Conservation (phyloP, 352 stramenopile genomes). For the Thalassiosira exigua region DNA sequence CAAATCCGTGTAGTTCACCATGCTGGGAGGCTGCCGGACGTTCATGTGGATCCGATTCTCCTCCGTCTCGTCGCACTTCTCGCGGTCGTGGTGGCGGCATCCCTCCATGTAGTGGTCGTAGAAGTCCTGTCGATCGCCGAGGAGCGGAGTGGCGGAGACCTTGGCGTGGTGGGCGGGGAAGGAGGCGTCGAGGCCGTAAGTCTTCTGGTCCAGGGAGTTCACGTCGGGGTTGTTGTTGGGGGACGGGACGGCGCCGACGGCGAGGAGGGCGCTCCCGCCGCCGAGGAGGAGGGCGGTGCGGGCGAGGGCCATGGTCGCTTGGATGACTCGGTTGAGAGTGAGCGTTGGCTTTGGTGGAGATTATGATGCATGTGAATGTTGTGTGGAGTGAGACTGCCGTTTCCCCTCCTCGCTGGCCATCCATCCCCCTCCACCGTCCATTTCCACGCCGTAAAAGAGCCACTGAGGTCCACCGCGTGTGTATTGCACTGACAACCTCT, state of each 20-base stretch:
- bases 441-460: too few relatives aligned
- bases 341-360: too few relatives aligned
- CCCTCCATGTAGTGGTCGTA: slow-evolving; percentile 78
- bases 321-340: too few relatives aligned
- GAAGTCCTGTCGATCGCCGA: slow-evolving; percentile 55
- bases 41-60: slow-evolving; percentile 71
- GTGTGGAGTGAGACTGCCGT: too few relatives aligned
- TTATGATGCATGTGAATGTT: too few relatives aligned
- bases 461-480: too few relatives aligned
- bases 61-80: slow-evolving; percentile 65
- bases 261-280: neutral
- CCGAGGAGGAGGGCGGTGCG: neutral
- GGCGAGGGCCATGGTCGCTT: neutral
- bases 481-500: too few relatives aligned
- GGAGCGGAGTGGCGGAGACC: slow-evolving; percentile 4
- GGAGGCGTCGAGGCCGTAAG: slow-evolving; percentile 75
- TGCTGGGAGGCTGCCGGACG: slow-evolving; percentile 63
- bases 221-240: slow-evolving; percentile 18
- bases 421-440: too few relatives aligned
- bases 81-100: slow-evolving; percentile 43
- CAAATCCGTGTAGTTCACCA: slow-evolving; percentile 75
- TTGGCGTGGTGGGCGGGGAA: slow-evolving; percentile 67
- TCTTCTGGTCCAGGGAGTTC: slow-evolving; percentile 38
- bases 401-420: too few relatives aligned
- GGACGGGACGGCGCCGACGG: neutral